Evolutionary conservation across 2,329 filamentous ascomycete species (phyloP).

Genomic region (Aspergillus versicolor): DNA sequence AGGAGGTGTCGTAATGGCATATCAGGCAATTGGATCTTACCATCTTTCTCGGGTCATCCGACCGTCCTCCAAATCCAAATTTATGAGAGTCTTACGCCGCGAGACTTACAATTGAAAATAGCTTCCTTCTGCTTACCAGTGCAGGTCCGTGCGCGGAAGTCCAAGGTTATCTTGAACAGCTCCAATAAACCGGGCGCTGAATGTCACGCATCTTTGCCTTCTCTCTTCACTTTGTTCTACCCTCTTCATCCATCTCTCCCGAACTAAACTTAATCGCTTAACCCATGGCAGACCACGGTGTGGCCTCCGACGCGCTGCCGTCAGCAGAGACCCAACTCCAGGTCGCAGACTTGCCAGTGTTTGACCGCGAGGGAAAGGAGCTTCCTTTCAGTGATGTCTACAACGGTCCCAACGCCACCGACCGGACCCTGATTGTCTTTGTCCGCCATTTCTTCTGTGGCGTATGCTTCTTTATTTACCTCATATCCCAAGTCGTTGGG

Average conservation of each 20-base stretch:
- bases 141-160: no score
- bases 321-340: slow-evolving; percentile 3
- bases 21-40: no score
- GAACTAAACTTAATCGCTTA: background rate
- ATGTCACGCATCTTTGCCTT: background rate
- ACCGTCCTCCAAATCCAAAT: no score
- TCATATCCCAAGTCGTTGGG: slow-evolving; percentile 17
- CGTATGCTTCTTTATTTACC: slow-evolving; percentile 50
- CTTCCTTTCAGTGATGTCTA: slow-evolving; percentile 65
- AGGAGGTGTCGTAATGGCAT: no score
- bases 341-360: slow-evolving; percentile 39
- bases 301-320: background rate
- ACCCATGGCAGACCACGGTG: background rate
- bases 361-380: slow-evolving; percentile 61
- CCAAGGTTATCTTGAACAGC: no score
- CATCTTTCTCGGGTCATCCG: no score
- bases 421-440: slow-evolving; percentile 68
- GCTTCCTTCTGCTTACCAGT: no score
- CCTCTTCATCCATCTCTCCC: background rate
- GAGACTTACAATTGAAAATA: no score
- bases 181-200: no score
- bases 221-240: background rate
- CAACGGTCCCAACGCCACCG: slow-evolving; percentile 31
- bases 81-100: no score
- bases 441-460: slow-evolving; percentile 80